A percentile compares a stretch with the other conserved stretches of the same genome.
These are phyloP conservation scores for Capsicum rhomboideum DNA, from an alignment of 257 asterid genomes.

Conservation along the genomic window DNA sequence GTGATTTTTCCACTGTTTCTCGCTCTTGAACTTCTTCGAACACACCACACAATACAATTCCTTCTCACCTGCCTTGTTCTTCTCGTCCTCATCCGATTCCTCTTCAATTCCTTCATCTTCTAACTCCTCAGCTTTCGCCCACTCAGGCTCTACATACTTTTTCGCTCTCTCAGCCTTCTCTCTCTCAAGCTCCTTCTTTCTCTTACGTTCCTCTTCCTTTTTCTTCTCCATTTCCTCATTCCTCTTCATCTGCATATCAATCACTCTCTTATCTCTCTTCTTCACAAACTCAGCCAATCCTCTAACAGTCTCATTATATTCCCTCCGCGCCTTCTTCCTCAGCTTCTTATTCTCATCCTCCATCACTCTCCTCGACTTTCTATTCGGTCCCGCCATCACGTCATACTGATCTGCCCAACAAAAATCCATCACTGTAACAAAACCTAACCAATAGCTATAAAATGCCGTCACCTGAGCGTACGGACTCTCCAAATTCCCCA, in stretches of 20 bases:
- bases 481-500: slow-evolving; percentile 80
- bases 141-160: slow-evolving; percentile 73
- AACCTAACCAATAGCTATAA: slow-evolving; percentile 81
- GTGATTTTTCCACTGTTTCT: slow-evolving; percentile 96
- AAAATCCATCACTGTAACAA: slow-evolving; percentile 66
- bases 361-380: slow-evolving; percentile 82
- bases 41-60: slow-evolving; percentile 88
- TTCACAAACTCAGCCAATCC: slow-evolving; percentile 86
- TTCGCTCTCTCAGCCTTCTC: slow-evolving; percentile 69
- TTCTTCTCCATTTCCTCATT: slow-evolving; percentile 77
- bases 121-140: slow-evolving; percentile 68
- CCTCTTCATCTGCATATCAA: slow-evolving; percentile 86
- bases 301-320: slow-evolving; percentile 86
- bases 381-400: slow-evolving; percentile 72
- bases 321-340: slow-evolving; percentile 80
- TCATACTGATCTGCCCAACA: slow-evolving; percentile 88
- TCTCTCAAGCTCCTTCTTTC: slow-evolving; percentile 78
- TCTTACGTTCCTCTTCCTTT: slow-evolving; percentile 63
- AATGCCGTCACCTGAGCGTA: slow-evolving; percentile 92
- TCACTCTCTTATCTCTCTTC: slow-evolving; percentile 90
- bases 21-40: slow-evolving; percentile 89
- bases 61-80: slow-evolving; percentile 20
- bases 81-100: slow-evolving; percentile 33
- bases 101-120: slow-evolving; percentile 56
- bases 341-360: slow-evolving; percentile 91